These are phyloP conservation scores for Trichoderma breve DNA, from an alignment of 2,329 filamentous ascomycete species.

Conservation along the genomic window DNA sequence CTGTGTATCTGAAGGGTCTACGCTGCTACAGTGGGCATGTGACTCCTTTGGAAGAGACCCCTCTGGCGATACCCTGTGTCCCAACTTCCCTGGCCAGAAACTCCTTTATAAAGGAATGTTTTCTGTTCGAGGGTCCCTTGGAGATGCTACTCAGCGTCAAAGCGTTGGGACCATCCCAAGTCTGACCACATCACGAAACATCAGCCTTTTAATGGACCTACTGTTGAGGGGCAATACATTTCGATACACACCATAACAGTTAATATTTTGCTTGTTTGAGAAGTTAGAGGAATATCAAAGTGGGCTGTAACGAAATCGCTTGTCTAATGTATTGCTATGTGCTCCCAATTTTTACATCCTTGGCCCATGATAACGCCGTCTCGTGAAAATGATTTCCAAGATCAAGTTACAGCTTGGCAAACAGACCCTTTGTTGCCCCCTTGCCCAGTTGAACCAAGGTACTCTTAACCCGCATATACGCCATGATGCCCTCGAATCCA, in stretches of 20 bases:
- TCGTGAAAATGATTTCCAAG: not conserved
- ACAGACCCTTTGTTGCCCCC: slow-evolving; percentile 63
- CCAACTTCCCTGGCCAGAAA: too few species aligned
- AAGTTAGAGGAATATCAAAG: not conserved
- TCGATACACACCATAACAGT: accelerated
- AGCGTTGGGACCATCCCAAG: not conserved
- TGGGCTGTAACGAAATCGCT: not conserved
- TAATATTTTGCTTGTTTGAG: not conserved
- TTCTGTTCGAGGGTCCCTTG: too few species aligned
- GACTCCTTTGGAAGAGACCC: too few species aligned
- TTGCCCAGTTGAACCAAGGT: slow-evolving; percentile 77
- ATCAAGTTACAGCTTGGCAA: slow-evolving; percentile 59
- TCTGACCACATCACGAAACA: not conserved
- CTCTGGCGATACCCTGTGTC: too few species aligned
- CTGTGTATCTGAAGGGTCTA: too few species aligned
- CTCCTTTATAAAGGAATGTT: too few species aligned
- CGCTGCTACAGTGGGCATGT: too few species aligned
- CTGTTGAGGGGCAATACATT: not conserved
- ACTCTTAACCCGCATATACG: slow-evolving; percentile 85
- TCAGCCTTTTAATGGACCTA: too few species aligned
- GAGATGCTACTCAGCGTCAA: not conserved
- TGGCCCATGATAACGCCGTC: not conserved
- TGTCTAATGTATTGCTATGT: not conserved
- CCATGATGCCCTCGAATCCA: slow-evolving; percentile 72
- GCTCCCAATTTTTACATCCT: not conserved